Percentiles rank a stretch among this genome's conserved stretches.
phyloP scores from a whole-genome alignment of 768 basidiomycete species.

The Galerina sulciceps region DNA sequence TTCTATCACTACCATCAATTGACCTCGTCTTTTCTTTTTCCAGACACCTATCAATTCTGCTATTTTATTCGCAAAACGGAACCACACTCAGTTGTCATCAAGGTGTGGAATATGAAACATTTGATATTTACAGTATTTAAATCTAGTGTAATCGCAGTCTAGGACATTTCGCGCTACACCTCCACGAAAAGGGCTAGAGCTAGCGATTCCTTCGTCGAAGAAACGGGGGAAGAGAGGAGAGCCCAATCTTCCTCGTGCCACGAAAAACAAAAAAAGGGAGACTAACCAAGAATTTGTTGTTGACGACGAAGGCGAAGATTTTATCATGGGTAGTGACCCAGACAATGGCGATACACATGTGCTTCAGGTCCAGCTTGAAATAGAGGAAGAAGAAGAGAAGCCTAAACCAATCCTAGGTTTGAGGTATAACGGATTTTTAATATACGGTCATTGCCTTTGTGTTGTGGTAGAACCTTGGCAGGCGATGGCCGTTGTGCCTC shows the following conservation, averaged over 20 bases:
- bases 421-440: constrained; percentile 70
- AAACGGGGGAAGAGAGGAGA: constrained; percentile 26
- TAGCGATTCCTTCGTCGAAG: constrained; percentile 1
- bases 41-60: constrained; percentile 89
- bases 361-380: constrained; percentile 38
- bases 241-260: background rate
- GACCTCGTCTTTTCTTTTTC: background rate
- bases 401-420: constrained; percentile 72
- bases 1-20: constrained; percentile 2
- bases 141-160: constrained; percentile 29
- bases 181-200: background rate
- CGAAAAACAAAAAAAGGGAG: constrained; percentile 23
- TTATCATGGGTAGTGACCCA: background rate
- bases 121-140: background rate
- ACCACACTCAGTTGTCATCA: constrained; percentile 79
- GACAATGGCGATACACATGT: constrained; percentile 1
- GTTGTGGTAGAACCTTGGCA: constrained; percentile 84
- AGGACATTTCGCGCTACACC: constrained; percentile 42
- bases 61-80: constrained; percentile 88
- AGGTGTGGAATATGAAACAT: constrained; percentile 52
- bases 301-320: background rate
- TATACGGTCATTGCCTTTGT: constrained; percentile 76
- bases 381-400: constrained; percentile 73
- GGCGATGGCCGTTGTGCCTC: constrained; percentile 13
- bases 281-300: constrained; percentile 7